These are phyloP conservation scores for Colletotrichum sansevieriae DNA, from an alignment of 2,329 filamentous ascomycete genomes.

Conservation along the genomic window DNA sequence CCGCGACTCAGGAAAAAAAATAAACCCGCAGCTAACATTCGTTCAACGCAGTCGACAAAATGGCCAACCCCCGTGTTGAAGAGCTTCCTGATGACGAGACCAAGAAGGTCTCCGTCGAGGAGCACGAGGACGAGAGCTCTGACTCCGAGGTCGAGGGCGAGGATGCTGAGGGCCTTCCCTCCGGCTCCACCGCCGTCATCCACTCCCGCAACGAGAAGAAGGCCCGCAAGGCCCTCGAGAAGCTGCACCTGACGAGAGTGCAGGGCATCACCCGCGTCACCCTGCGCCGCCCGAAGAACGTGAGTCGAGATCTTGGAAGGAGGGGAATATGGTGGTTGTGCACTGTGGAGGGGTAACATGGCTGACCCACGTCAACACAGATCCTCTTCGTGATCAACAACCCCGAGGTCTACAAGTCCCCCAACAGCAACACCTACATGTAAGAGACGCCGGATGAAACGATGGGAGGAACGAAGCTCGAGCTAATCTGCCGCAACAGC, in stretches of 20 bases:
- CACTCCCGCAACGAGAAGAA: conserved; percentile 99
- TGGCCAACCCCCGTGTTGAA: conserved; percentile 98
- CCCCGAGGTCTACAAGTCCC: conserved; percentile 99
- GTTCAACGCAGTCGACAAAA: conserved; percentile 62
- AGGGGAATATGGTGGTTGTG: conserved; percentile 2
- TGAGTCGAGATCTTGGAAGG: conserved; percentile 67
- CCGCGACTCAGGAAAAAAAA: conserved; percentile 11
- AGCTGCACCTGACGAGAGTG: conserved; percentile 96
- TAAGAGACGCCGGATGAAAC: conserved; percentile 64
- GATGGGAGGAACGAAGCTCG: background rate
- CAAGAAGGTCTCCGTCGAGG: conserved; percentile 83
- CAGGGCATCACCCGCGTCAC: conserved; percentile 98
- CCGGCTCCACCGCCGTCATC: conserved; percentile 88
- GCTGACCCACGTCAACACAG: conserved; percentile 61
- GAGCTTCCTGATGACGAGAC: conserved; percentile 94
- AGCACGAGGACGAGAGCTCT: conserved; percentile 78
- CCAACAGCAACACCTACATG: conserved; percentile 99
- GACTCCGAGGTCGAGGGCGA: conserved; percentile 85
- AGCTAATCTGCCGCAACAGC: conserved; percentile 60
- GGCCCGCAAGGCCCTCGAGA: conserved; percentile 98
- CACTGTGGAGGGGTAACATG: conserved; percentile 27
- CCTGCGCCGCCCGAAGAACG: conserved; percentile 98
- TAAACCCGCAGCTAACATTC: conserved; percentile 33
- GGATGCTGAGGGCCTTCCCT: conserved; percentile 75
- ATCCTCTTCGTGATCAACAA: conserved; percentile 99